Evolutionary conservation across 2,329 filamentous ascomycete species (phyloP).

Genomic region (Aspergillus nomiae): DNA sequence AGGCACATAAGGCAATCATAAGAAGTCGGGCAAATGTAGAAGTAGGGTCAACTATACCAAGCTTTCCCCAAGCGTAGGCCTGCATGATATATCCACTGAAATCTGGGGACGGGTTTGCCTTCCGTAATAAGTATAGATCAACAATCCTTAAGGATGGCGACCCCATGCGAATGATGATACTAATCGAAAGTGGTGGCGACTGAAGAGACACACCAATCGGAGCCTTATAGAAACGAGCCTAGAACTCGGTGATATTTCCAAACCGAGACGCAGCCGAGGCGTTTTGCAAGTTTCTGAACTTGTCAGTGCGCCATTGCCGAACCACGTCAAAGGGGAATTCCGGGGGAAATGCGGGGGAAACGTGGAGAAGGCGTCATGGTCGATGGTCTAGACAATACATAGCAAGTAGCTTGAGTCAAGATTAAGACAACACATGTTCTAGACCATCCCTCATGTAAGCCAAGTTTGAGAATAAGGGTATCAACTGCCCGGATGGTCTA

Average conservation of each 20-base stretch:
- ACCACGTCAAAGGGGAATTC: not conserved
- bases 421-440: no score
- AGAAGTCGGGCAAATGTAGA: not conserved
- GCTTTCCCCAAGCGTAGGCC: constrained; percentile 7
- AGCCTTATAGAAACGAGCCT: constrained; percentile 16
- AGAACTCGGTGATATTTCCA: constrained; percentile 16
- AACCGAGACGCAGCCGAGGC: constrained; percentile 32
- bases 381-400: not conserved
- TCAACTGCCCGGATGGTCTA: not conserved
- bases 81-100: constrained; percentile 10
- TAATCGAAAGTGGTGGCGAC: not conserved
- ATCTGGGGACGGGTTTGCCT: not conserved
- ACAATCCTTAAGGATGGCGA: constrained; percentile 9
- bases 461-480: no score
- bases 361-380: not conserved
- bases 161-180: not conserved
- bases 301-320: not conserved
- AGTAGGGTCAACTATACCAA: not conserved
- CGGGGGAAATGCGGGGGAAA: not conserved
- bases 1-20: not conserved
- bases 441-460: no score
- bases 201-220: not conserved
- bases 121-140: constrained; percentile 5
- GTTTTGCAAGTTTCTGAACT: constrained; percentile 1
- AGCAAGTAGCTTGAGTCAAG: no score